These are phyloP conservation scores for Calonectria multiphialidica DNA, from an alignment of 2,329 filamentous ascomycete genomes.

Conservation along the genomic window DNA sequence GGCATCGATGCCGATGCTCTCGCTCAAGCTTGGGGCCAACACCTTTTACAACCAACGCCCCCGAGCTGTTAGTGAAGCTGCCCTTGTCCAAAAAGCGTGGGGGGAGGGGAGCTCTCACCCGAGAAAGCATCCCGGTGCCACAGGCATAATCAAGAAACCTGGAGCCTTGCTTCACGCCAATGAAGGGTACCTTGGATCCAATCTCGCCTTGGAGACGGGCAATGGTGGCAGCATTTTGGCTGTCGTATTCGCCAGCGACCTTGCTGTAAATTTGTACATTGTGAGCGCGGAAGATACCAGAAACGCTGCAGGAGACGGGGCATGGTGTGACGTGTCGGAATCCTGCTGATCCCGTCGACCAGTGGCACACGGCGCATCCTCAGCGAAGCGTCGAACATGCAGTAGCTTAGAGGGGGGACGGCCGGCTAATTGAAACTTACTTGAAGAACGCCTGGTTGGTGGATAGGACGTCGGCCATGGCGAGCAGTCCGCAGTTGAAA, in stretches of 20 bases:
- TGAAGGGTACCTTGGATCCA: slow-evolving; percentile 66
- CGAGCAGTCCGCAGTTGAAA: slow-evolving; percentile 26
- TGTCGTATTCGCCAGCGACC: slow-evolving; percentile 56
- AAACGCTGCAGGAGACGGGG: slow-evolving; percentile 14
- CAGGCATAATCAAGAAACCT: slow-evolving; percentile 82
- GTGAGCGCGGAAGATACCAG: slow-evolving; percentile 29
- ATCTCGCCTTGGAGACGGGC: slow-evolving; percentile 67
- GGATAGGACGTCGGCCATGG: slow-evolving; percentile 48
- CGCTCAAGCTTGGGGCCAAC: slow-evolving; percentile 51
- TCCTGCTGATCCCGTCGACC: slow-evolving; percentile 15
- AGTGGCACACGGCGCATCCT: not conserved
- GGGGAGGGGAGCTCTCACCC: slow-evolving; percentile 65
- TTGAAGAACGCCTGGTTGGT: slow-evolving; percentile 58
- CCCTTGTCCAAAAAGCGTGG: not conserved
- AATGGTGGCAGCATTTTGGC: slow-evolving; percentile 65
- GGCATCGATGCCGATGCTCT: slow-evolving; percentile 77
- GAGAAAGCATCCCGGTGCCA: slow-evolving; percentile 75
- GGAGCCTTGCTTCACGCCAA: slow-evolving; percentile 64
- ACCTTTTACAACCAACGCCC: slow-evolving; percentile 24
- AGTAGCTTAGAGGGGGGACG: not conserved
- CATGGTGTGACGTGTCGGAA: slow-evolving; percentile 22
- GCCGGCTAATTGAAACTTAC: slow-evolving; percentile 46
- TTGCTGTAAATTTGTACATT: slow-evolving; percentile 37
- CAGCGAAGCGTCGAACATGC: slow-evolving; percentile 19
- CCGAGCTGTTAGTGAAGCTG: not conserved